Conservation (phyloP, 1,284 basidiomycete species). For the Cutaneotrichosporon spelunceum region DNA sequence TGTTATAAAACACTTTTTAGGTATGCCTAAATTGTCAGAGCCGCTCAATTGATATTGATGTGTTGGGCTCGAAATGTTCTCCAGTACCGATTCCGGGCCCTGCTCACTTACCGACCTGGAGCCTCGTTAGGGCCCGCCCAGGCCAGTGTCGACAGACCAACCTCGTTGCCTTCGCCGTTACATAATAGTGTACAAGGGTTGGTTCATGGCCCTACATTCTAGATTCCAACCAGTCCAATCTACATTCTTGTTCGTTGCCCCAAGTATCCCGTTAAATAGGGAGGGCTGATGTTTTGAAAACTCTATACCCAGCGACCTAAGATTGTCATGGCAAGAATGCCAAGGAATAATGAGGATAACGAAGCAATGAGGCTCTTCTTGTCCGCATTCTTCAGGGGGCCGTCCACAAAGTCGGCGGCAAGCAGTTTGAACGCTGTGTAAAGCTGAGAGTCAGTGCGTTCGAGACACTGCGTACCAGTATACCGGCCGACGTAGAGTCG, state of each 20-base stretch:
- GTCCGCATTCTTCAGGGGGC: slow-evolving; percentile 25
- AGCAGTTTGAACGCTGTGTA: slow-evolving; percentile 39
- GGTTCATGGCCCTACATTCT: not conserved
- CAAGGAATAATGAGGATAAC: slow-evolving; percentile 26
- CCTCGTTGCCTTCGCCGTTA: too few relatives aligned
- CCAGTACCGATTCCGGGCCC: too few relatives aligned
- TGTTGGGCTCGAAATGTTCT: too few relatives aligned
- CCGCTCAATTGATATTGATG: too few relatives aligned
- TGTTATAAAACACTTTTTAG: not conserved
- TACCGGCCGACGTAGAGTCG: slow-evolving; percentile 76
- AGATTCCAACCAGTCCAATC: not conserved
- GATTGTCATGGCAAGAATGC: slow-evolving; percentile 42
- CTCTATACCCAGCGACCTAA: slow-evolving; percentile 47
- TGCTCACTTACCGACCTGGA: too few relatives aligned
- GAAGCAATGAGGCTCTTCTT: slow-evolving; percentile 28
- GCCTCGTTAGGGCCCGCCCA: too few relatives aligned
- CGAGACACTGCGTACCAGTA: slow-evolving; percentile 54
- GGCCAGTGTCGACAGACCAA: too few relatives aligned
- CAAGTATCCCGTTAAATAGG: not conserved
- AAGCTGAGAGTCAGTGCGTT: slow-evolving; percentile 18
- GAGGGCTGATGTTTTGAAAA: not conserved
- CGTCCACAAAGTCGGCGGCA: slow-evolving; percentile 29
- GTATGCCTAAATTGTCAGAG: too few relatives aligned
- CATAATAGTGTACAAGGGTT: not conserved
- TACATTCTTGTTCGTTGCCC: not conserved